Percentiles rank a stretch among this genome's conserved stretches.
These are phyloP conservation scores for Curvularia spicifera DNA, from an alignment of 2,329 filamentous ascomycete genomes.

Conservation along the genomic window DNA sequence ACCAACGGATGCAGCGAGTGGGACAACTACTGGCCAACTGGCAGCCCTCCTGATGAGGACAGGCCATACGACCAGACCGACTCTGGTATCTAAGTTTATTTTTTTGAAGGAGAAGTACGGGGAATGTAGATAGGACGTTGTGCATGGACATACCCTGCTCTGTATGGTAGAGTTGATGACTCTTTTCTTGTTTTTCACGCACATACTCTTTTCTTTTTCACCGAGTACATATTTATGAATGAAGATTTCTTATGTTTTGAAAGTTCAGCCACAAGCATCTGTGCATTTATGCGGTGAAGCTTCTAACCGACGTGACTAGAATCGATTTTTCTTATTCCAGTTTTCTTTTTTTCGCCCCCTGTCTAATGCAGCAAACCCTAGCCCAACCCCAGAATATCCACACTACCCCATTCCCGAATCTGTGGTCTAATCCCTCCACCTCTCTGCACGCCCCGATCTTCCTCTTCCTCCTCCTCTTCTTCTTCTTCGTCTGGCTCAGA, in stretches of 20 bases:
- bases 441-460: constrained; percentile 3
- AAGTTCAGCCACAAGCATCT: neutral
- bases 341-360: neutral
- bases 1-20: constrained; percentile 41
- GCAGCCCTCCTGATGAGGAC: constrained; percentile 14
- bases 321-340: neutral
- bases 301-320: neutral
- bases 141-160: neutral
- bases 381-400: constrained; percentile 36
- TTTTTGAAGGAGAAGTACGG: neutral
- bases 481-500: neutral
- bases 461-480: neutral
- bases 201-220: neutral
- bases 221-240: neutral
- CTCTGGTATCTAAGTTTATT: constrained; percentile 33
- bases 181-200: neutral
- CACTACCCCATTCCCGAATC: constrained; percentile 30
- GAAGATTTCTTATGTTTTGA: neutral
- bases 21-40: constrained; percentile 42
- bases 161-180: neutral
- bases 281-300: neutral
- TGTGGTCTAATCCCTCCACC: constrained; percentile 22
- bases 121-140: neutral
- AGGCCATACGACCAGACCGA: constrained; percentile 45
- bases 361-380: neutral